Evolutionary conservation across 495 filamentous ascomycete species (phyloP).

Genomic region (Daldinia bambusicola): DNA sequence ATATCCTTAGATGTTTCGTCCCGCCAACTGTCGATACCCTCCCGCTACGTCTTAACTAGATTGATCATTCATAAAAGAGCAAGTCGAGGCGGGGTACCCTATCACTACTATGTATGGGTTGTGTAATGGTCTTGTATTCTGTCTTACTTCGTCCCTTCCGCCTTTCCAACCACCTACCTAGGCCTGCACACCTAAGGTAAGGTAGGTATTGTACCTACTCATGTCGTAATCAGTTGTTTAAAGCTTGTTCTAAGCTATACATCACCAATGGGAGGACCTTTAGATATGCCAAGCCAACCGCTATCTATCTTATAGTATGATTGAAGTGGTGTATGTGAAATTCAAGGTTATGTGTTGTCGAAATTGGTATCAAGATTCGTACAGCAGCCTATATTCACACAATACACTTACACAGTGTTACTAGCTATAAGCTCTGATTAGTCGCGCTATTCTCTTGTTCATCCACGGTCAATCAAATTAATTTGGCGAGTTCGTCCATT

Average conservation of each 20-base stretch:
- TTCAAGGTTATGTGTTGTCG: neutral
- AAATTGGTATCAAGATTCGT: slow-evolving; percentile 6
- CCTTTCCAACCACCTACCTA: neutral
- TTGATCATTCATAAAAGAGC: slow-evolving; percentile 5
- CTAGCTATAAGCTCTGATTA: neutral
- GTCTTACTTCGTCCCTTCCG: neutral
- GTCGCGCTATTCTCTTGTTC: neutral
- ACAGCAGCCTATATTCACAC: neutral
- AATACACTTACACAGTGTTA: neutral
- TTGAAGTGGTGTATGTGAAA: neutral
- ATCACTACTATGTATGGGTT: slow-evolving; percentile 9
- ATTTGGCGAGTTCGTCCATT: neutral
- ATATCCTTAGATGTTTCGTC: slow-evolving; percentile 29
- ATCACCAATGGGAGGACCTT: slow-evolving; percentile 25
- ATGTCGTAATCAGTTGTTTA: neutral
- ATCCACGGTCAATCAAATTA: neutral
- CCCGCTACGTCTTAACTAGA: slow-evolving; percentile 24
- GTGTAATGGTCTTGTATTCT: slow-evolving; percentile 17
- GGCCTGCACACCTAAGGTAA: neutral
- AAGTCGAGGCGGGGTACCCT: slow-evolving; percentile 15
- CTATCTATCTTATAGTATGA: neutral
- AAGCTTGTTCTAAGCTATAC: slow-evolving; percentile 11
- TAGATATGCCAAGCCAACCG: neutral
- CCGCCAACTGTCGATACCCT: slow-evolving; percentile 34
- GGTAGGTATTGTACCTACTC: neutral